Conservation (phyloP, 78 protist species). For the Acrasis kona region DNA sequence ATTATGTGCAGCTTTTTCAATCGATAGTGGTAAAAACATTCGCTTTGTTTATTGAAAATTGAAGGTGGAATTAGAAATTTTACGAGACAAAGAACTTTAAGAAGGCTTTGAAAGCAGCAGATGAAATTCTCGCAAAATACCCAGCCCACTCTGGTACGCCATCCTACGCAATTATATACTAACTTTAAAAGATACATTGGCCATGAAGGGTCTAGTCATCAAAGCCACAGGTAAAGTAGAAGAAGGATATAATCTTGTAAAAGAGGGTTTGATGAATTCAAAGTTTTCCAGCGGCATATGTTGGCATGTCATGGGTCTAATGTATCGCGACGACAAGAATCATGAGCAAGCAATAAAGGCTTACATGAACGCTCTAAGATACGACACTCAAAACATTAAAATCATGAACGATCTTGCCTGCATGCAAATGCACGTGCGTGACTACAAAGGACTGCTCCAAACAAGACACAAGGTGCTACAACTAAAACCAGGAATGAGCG, state of each 20-base stretch:
- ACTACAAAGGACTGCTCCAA: conserved; percentile 56
- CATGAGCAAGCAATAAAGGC: conserved; percentile 81
- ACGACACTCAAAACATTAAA: conserved; percentile 43
- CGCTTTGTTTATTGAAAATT: neutral
- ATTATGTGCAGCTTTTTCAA: too few relatives aligned
- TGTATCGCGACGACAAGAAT: conserved; percentile 72
- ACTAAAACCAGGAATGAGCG: conserved; percentile 34
- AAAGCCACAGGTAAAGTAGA: conserved; percentile 31
- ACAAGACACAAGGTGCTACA: conserved; percentile 52
- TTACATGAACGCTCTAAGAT: conserved; percentile 62
- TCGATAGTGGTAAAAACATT: neutral
- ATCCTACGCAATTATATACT: neutral
- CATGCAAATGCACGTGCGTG: conserved; percentile 70
- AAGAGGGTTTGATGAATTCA: conserved; percentile 28
- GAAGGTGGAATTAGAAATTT: conserved; percentile 28
- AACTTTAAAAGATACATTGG: conserved; percentile 37
- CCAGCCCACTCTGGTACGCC: conserved; percentile 50
- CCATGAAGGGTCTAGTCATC: conserved; percentile 74
- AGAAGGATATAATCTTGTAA: conserved; percentile 75
- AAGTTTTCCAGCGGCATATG: conserved; percentile 36
- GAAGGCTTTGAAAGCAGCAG: conserved; percentile 68
- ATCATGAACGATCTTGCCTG: conserved; percentile 63
- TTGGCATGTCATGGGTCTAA: conserved; percentile 87
- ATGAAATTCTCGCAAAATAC: conserved; percentile 52
- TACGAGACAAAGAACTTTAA: conserved; percentile 82